phyloP scores from a whole-genome alignment of 2,329 filamentous ascomycete genomes.

The Fusarium albidum region DNA sequence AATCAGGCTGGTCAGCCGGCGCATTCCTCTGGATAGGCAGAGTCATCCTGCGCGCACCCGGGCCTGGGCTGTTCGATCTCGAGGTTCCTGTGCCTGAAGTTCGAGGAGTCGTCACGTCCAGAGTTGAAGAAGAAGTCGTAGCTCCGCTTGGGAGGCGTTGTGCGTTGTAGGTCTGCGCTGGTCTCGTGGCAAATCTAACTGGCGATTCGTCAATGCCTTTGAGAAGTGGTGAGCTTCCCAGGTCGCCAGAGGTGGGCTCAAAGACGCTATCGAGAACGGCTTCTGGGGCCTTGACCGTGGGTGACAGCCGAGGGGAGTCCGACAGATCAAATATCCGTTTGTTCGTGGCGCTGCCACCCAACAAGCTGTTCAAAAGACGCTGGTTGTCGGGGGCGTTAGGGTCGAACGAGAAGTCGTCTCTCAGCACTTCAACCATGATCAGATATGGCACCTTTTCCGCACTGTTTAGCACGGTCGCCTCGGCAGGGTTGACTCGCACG shows the following conservation, averaged over 20 bases:
- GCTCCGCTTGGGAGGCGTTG: slow-evolving; percentile 69
- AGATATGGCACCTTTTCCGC: slow-evolving; percentile 87
- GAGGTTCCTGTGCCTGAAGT: slow-evolving; percentile 75
- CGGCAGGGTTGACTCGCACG: slow-evolving; percentile 82
- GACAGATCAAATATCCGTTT: slow-evolving; percentile 72
- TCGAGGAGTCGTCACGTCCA: slow-evolving; percentile 71
- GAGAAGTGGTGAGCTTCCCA: slow-evolving; percentile 77
- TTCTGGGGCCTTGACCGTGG: slow-evolving; percentile 52
- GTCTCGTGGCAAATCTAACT: slow-evolving; percentile 40
- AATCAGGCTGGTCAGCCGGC: slow-evolving; percentile 76
- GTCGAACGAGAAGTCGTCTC: slow-evolving; percentile 85
- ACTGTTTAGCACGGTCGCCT: slow-evolving; percentile 86
- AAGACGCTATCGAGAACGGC: slow-evolving; percentile 76
- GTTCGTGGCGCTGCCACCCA: slow-evolving; percentile 64
- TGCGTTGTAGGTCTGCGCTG: slow-evolving; percentile 43
- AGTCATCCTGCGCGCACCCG: slow-evolving; percentile 65
- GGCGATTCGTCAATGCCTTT: slow-evolving; percentile 63
- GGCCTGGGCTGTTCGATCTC: slow-evolving; percentile 72
- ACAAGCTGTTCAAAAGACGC: slow-evolving; percentile 65
- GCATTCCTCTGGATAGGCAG: slow-evolving; percentile 63
- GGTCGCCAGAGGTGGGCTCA: slow-evolving; percentile 80
- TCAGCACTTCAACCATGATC: slow-evolving; percentile 83
- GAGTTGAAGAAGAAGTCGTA: slow-evolving; percentile 66
- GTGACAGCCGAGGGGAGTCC: slow-evolving; percentile 67
- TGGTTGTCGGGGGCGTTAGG: slow-evolving; percentile 78